Conservation (phyloP, 129 eudicot species). For the Heracleum sosnowskyi region DNA sequence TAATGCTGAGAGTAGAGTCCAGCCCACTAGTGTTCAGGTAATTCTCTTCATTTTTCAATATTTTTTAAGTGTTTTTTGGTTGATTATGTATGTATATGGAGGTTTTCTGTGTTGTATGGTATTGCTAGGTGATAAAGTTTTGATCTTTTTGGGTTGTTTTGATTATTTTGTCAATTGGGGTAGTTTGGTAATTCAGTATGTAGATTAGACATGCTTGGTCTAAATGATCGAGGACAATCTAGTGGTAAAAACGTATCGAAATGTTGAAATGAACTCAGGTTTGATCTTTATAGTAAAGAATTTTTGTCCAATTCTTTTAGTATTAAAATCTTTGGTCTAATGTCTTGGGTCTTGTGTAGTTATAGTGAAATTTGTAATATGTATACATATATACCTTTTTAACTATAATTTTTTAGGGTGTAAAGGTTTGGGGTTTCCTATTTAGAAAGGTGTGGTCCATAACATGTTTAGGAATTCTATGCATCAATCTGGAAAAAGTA, state of each 20-base stretch:
- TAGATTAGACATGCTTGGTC: constrained; percentile 10
- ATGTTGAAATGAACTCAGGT: background rate
- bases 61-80: background rate
- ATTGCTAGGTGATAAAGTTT: background rate
- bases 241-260: background rate
- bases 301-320: background rate
- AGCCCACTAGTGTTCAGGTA: constrained; percentile 78
- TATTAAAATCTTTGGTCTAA: constrained; percentile 4
- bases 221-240: background rate
- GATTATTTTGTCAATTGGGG: background rate
- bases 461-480: background rate
- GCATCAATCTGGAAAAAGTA: background rate
- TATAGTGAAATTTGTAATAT: background rate
- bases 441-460: constrained; percentile 8
- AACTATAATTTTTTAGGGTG: background rate
- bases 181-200: background rate
- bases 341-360: constrained; percentile 7
- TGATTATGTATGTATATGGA: background rate
- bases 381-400: background rate
- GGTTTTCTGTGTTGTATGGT: background rate
- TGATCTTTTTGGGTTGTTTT: background rate
- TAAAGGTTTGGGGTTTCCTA: constrained; percentile 6
- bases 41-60: background rate
- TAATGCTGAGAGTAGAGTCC: constrained; percentile 81
- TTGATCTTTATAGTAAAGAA: background rate